Evolutionary conservation across 169 alveolate species (phyloP).

Genomic region (Theileria orientalis): DNA sequence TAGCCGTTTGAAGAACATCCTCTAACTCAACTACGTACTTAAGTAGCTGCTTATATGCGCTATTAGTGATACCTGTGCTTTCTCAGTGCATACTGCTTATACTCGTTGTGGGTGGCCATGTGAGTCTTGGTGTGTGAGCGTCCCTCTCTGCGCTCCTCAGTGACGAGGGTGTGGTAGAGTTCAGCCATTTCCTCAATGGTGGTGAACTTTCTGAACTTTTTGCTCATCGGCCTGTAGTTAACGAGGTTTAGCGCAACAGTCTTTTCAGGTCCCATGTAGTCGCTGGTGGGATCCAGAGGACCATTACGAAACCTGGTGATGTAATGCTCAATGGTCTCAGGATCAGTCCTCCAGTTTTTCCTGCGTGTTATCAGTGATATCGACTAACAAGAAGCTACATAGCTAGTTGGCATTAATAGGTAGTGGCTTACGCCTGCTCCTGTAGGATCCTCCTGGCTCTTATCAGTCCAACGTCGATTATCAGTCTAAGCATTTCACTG

Average conservation of each 20-base stretch:
- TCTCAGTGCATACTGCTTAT: slow-evolving; percentile 64
- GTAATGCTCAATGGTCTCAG: slow-evolving; percentile 54
- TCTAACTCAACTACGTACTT: not conserved
- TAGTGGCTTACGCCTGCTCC: slow-evolving; percentile 27
- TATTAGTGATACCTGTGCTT: slow-evolving; percentile 28
- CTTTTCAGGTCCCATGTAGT: slow-evolving; percentile 54
- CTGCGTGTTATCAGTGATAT: not conserved
- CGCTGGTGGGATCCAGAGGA: slow-evolving; percentile 30
- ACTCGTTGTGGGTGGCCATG: slow-evolving; percentile 59
- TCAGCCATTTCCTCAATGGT: slow-evolving; percentile 78
- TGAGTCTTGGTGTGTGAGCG: slow-evolving; percentile 62
- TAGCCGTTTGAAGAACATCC: not conserved
- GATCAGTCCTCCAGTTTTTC: slow-evolving; percentile 45
- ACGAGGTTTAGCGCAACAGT: slow-evolving; percentile 38
- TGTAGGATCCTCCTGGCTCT: slow-evolving; percentile 26
- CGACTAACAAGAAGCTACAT: not conserved
- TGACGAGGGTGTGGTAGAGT: slow-evolving; percentile 70
- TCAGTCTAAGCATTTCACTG: not conserved
- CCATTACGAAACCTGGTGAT: slow-evolving; percentile 21
- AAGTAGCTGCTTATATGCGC: not conserved
- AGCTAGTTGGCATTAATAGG: not conserved
- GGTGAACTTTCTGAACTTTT: slow-evolving; percentile 44
- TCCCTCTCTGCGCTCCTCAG: slow-evolving; percentile 75
- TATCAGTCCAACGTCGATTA: slow-evolving; percentile 37
- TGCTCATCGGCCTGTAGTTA: slow-evolving; percentile 47